Conservation (phyloP, 352 stramenopile genomes). For the Phytophthora sansomeana region DNA sequence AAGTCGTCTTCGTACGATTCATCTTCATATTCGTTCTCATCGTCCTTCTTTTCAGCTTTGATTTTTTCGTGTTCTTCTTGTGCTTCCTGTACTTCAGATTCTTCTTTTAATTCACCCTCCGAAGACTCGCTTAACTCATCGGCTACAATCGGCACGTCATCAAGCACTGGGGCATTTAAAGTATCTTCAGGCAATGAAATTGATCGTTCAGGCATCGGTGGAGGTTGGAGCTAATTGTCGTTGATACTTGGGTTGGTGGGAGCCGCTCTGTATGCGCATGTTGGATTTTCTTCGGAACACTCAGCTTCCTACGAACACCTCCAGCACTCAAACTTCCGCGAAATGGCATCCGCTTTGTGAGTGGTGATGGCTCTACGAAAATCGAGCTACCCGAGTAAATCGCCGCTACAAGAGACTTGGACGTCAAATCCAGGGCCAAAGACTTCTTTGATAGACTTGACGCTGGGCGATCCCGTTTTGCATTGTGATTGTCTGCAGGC, state of each 20-base stretch:
- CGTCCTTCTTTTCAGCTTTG: neutral
- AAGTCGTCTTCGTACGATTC: conserved; percentile 63
- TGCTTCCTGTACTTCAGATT: neutral
- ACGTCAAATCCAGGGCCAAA: conserved; percentile 27
- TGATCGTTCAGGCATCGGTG: neutral
- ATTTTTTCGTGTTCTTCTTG: neutral
- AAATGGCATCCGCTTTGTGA: conserved; percentile 46
- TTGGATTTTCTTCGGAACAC: conserved; percentile 24
- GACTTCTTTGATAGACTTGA: conserved; percentile 17
- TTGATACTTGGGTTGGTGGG: neutral
- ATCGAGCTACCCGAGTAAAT: conserved; percentile 45
- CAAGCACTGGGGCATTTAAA: neutral
- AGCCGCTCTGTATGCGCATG: conserved; percentile 17
- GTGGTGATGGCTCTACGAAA: conserved; percentile 60
- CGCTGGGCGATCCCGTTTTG: conserved; percentile 8
- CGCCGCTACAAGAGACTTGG: conserved; percentile 31
- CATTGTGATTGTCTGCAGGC: neutral
- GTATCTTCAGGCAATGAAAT: neutral
- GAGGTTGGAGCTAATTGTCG: neutral
- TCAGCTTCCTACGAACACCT: conserved; percentile 35
- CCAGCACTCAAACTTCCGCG: conserved; percentile 42
- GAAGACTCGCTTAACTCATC: neutral
- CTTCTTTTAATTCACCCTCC: neutral
- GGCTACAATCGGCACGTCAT: neutral
- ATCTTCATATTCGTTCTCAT: conserved; percentile 21